Evolutionary conservation across 176 grass and related monocot genomes (phyloP).

Genomic region (Ensete glaucum): DNA sequence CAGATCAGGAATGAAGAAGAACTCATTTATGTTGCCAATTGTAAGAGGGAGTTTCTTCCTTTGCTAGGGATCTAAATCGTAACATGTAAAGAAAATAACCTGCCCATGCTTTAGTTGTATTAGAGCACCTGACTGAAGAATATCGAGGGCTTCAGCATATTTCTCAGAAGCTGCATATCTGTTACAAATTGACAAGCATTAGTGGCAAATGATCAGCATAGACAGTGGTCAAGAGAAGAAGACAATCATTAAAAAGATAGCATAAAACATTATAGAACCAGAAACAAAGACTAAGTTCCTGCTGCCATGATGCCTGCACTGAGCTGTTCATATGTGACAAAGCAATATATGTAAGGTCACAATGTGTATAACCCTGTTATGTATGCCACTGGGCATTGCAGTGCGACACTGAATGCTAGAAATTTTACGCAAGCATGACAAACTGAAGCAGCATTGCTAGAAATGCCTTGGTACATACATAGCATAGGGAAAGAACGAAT

Average conservation of each 20-base stretch:
- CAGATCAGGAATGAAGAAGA: background rate
- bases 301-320: background rate
- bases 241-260: background rate
- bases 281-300: background rate
- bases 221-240: background rate
- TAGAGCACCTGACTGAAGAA: constrained; percentile 73
- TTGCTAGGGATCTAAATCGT: background rate
- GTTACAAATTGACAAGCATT: constrained; percentile 24
- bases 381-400: too few species aligned
- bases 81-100: constrained; percentile 38
- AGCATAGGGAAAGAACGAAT: too few species aligned
- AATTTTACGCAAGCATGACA: background rate
- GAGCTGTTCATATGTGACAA: background rate
- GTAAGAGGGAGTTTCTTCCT: background rate
- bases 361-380: too few species aligned
- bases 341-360: too few species aligned
- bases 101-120: constrained; percentile 83
- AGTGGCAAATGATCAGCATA: constrained; percentile 13
- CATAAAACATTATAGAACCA: background rate
- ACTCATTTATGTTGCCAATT: too few species aligned
- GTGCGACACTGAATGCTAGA: background rate
- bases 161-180: constrained; percentile 74
- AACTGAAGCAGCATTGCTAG: background rate
- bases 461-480: too few species aligned
- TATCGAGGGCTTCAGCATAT: constrained; percentile 75